These are phyloP conservation scores for Myrmaecium sp. DNA, from an alignment of 2,329 filamentous ascomycete genomes.

Conservation along the genomic window DNA sequence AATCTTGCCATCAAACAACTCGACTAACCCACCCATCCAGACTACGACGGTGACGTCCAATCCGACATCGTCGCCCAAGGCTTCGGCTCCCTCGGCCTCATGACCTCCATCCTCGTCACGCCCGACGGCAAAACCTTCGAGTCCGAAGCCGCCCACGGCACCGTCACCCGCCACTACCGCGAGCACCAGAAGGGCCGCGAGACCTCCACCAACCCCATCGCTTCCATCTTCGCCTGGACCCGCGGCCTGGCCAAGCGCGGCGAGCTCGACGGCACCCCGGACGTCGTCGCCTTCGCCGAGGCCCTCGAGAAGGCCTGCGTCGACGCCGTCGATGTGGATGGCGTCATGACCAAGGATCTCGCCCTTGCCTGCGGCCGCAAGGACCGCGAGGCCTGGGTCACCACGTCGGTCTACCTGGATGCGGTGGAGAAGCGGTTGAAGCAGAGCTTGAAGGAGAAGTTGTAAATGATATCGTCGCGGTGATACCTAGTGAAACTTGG, in stretches of 20 bases:
- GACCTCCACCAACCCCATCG: constrained; percentile 97
- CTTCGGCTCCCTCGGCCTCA: constrained; percentile 92
- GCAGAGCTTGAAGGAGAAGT: constrained; percentile 59
- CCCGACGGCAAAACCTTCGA: constrained; percentile 95
- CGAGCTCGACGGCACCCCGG: constrained; percentile 81
- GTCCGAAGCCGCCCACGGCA: constrained; percentile 94
- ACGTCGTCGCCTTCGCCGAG: constrained; percentile 82
- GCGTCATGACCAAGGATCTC: constrained; percentile 98
- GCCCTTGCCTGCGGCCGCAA: constrained; percentile 89
- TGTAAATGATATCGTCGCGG: too few species aligned
- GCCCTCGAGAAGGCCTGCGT: constrained; percentile 82
- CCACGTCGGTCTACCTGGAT: constrained; percentile 73
- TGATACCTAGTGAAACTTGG: too few species aligned
- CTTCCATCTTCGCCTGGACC: constrained; percentile 98
- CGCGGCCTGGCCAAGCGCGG: constrained; percentile 86
- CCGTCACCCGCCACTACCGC: constrained; percentile 94
- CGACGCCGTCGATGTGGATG: constrained; percentile 83
- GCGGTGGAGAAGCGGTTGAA: constrained; percentile 86
- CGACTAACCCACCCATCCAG: constrained; percentile 26
- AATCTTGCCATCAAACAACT: constrained; percentile 3
- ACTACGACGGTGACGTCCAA: constrained; percentile 98
- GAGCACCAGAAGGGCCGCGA: constrained; percentile 97
- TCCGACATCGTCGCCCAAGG: constrained; percentile 97
- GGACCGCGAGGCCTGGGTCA: constrained; percentile 70
- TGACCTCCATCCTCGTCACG: constrained; percentile 95